Evolutionary conservation across 2,329 filamentous ascomycete species (phyloP), one percentile per base, ranked within the genome.

Genomic region (Colletotrichum plurivorum): DNA sequence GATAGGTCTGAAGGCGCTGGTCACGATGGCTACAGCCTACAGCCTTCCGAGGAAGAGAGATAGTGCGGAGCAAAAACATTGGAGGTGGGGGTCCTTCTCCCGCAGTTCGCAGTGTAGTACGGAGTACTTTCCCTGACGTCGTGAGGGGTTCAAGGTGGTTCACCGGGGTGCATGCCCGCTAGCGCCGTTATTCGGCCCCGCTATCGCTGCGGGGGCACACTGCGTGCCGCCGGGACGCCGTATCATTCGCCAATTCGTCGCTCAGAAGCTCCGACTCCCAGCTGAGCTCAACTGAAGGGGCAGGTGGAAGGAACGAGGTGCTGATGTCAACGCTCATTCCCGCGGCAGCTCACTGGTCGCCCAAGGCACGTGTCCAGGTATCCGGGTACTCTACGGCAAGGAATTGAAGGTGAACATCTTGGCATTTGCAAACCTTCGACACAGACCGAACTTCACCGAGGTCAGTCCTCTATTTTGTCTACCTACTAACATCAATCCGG

Each of bases 201-300:
- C 51, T 15, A 1, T 6, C 18, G 18, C 49, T 60, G 55, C 51
- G 62, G 66, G 27, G 22, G 39, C 1, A 31, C 15, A 49, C 55
- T 25, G 62, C 55, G 66, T 69, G 66, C 45, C 43, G 36, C 16
- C 51, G 56, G 61, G 36, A 45, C 52, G 62, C 41, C 43, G 22
- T 25, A 48, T 61, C 18, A 69, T 69, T 69, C 51, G 66, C 22
- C 66, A 66, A 69, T 66, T 66, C 41, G 25, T 5, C 18, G 6
- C 22, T 51, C 60, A 13, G 53, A 6, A 60, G 43, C 66, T 66
- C 43, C 18, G n/a, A 25, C 9, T 39, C 39, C 8, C 27, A 31
- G 27, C 1, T 9, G 9, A 46, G 46, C 46, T 53, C 22, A 22
- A 46, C 55, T 41, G 65, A 64, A 48, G 46, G 39, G 59, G 64